Base-by-base conservation (phyloP, 768 basidiomycete species). In the Candolleomyces efflorescens region DNA sequence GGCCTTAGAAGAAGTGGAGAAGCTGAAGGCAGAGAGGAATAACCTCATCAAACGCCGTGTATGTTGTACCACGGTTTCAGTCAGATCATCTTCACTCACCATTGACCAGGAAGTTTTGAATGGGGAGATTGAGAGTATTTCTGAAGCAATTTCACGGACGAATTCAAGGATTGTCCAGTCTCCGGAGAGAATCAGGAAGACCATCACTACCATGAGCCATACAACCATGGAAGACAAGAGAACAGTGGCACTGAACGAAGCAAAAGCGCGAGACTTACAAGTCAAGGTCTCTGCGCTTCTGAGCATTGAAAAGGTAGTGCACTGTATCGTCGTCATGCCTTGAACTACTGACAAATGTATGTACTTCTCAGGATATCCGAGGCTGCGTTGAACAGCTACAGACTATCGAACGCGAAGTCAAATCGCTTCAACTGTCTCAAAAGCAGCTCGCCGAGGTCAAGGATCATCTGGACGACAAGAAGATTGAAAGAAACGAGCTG, bases 121-220 rank as follows among this genome's bases (percentile, higher is more conserved):
- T 59, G 75, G 75, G 1, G 87, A 92, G 51, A 78, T 86, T 10
- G 74, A 81, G 6, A 76, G 78, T 45, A 73, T 86, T 22, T 74
- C 80, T 43, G 86, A 90, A 56, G 75, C 78, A 46, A 85, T 91
- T 60, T 72, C 74, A 12, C 82, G 86, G 44, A 85, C 85, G 0
- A 79, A 84, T 51, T 76, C 84, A 26, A 84, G 93, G 24, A 88
- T 97, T 60, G 93, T 97, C 3, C 91, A 94, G 68, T 94, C 92
- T 0, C 94, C 94, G 0, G 94, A 96, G 48, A 82, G 94, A 46
- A 89, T 96, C 63, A 90, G 87, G 67, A 83, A 86, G 52, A 89
- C 84, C 44, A 96, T 96, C 64, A 71, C 79, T 11, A 77, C 82
- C n/a, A 92, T 96, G 89, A 79, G 82, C 2, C 67, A 74, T 5